Evolutionary conservation across 2,329 filamentous ascomycete genomes (phyloP).

Genomic region (Colletotrichum lini): DNA sequence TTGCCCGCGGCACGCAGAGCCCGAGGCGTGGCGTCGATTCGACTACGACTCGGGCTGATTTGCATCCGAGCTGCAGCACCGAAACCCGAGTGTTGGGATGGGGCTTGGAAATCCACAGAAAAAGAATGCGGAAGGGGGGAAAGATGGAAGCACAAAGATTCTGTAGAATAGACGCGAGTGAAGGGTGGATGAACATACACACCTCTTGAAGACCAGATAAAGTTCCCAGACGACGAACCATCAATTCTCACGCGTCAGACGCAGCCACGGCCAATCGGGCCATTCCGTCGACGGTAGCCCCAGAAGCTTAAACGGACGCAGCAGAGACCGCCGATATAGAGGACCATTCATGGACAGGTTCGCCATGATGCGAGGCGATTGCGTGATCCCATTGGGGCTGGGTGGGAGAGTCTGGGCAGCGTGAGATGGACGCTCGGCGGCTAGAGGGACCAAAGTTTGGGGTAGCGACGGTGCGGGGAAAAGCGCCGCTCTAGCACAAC

Average conservation of each 20-base stretch:
- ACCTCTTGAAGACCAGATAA: background rate
- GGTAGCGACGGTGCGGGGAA: background rate
- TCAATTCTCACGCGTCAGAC: background rate
- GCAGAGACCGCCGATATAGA: background rate
- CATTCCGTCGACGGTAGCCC: background rate
- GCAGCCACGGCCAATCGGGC: conserved; percentile 30
- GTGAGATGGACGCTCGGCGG: too few relatives aligned
- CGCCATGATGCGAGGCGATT: conserved; percentile 13
- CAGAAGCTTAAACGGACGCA: conserved; percentile 33
- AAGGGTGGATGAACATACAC: background rate
- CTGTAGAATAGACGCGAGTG: background rate
- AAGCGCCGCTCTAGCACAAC: too few relatives aligned
- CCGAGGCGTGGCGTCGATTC: conserved; percentile 12
- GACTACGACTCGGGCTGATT: conserved; percentile 9
- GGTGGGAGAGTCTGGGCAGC: background rate
- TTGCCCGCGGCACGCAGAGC: background rate
- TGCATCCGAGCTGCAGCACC: conserved; percentile 23
- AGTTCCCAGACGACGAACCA: background rate
- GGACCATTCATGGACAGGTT: background rate
- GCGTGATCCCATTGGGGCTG: background rate
- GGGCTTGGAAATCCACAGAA: background rate
- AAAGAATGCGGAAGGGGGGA: background rate
- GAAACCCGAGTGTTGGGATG: background rate
- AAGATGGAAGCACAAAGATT: background rate
- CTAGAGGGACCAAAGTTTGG: too few relatives aligned